phyloP scores from a whole-genome alignment of 352 stramenopile genomes.

The Globisporangium iwayamae region DNA sequence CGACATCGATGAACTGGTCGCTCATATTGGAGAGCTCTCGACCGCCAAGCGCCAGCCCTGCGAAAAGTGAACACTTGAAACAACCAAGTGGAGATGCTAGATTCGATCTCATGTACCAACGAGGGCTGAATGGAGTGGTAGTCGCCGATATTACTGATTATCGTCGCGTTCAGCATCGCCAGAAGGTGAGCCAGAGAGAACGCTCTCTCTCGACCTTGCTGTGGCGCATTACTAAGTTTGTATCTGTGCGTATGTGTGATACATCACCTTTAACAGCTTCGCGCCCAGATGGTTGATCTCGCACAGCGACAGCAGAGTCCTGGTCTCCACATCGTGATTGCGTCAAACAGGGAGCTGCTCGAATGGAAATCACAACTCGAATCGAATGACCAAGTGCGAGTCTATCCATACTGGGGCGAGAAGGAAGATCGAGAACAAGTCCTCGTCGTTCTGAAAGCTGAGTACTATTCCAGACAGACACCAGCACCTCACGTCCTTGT shows the following conservation, averaged over 20 bases:
- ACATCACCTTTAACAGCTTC: slow-evolving; percentile 18
- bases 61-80: background rate
- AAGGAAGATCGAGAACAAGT: slow-evolving; percentile 35
- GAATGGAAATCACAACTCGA: slow-evolving; percentile 37
- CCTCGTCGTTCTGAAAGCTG: slow-evolving; percentile 32
- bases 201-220: background rate
- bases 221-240: slow-evolving; percentile 8
- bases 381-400: slow-evolving; percentile 21
- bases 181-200: slow-evolving; percentile 6
- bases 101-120: slow-evolving; percentile 18
- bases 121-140: slow-evolving; percentile 30
- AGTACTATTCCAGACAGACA: slow-evolving; percentile 28
- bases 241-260: background rate
- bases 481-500: slow-evolving; percentile 44
- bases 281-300: slow-evolving; percentile 27
- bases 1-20: background rate
- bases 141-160: slow-evolving; percentile 13
- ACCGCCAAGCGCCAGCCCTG: background rate
- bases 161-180: slow-evolving; percentile 14
- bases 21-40: background rate
- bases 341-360: slow-evolving; percentile 30
- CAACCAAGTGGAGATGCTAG: background rate
- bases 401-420: slow-evolving; percentile 59
- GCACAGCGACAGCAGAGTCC: slow-evolving; percentile 24
- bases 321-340: slow-evolving; percentile 42